phyloP scores from a whole-genome alignment of 1,284 basidiomycete species.

The Boletus albobrunnescens region DNA sequence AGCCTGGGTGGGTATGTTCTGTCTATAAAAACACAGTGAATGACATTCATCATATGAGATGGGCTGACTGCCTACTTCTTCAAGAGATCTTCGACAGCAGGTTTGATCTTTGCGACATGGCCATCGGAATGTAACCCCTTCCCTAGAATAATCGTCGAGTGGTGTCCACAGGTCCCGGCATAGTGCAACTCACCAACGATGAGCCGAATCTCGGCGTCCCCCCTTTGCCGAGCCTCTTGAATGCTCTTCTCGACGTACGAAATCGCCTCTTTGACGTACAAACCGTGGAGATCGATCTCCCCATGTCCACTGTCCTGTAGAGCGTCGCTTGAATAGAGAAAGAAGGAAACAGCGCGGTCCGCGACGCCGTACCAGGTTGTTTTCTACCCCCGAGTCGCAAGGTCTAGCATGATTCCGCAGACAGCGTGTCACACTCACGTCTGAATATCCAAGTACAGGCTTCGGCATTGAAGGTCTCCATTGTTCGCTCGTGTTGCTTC shows the following conservation, averaged over 20 bases:
- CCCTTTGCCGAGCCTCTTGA: slow-evolving; percentile 59
- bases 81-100: slow-evolving; percentile 88
- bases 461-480: slow-evolving; percentile 80
- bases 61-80: slow-evolving; percentile 49
- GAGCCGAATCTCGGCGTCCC: slow-evolving; percentile 70
- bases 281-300: slow-evolving; percentile 85
- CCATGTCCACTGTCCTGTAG: slow-evolving; percentile 64
- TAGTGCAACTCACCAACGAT: slow-evolving; percentile 70
- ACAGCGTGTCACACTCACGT: slow-evolving; percentile 41
- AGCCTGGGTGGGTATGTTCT: slow-evolving; percentile 41
- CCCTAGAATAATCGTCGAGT: slow-evolving; percentile 34
- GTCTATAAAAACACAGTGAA: slow-evolving; percentile 12
- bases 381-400: slow-evolving; percentile 49
- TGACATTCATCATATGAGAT: background rate
- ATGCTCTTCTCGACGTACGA: slow-evolving; percentile 67
- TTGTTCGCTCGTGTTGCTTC: slow-evolving; percentile 74
- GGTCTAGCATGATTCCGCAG: background rate
- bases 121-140: slow-evolving; percentile 86
- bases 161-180: background rate
- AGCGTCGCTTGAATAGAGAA: background rate
- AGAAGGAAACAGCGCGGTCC: background rate
- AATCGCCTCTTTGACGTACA: slow-evolving; percentile 94
- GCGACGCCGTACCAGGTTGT: slow-evolving; percentile 61
- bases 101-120: slow-evolving; percentile 85
- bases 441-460: slow-evolving; percentile 89